These are phyloP conservation scores for Chlorella vulgaris DNA, from an alignment of 139 green algal species.

Conservation along the genomic window DNA sequence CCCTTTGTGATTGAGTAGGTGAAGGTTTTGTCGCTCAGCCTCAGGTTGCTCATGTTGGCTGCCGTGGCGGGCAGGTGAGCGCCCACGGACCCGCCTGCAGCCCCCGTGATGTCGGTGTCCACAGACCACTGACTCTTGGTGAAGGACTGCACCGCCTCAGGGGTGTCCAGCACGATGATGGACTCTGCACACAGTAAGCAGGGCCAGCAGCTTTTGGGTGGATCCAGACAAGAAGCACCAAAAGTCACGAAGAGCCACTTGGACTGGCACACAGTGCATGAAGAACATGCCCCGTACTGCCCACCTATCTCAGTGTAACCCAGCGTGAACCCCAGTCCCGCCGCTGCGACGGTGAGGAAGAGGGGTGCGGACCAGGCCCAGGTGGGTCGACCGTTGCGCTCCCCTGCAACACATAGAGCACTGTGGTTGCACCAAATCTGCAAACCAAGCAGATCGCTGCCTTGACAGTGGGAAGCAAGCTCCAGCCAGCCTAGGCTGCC, in stretches of 20 bases:
- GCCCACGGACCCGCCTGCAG: constrained; percentile 4
- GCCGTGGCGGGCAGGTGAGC: constrained; percentile 34
- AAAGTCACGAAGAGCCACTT: not conserved
- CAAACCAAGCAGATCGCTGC: not conserved
- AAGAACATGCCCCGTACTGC: not conserved
- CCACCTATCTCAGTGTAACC: constrained; percentile 41
- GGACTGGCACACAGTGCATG: not conserved
- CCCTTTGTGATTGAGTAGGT: constrained; percentile 33
- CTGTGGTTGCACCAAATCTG: not conserved
- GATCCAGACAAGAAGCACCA: not conserved
- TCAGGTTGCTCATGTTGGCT: constrained; percentile 34
- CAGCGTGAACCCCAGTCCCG: constrained; percentile 30
- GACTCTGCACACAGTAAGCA: constrained; percentile 14
- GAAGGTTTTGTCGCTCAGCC: constrained; percentile 34
- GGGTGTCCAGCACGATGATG: constrained; percentile 40
- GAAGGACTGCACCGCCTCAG: constrained; percentile 35
- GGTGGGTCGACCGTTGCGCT: not conserved
- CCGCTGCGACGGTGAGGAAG: constrained; percentile 29
- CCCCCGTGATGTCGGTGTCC: constrained; percentile 36
- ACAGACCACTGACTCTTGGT: constrained; percentile 26
- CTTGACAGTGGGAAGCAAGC: too few species aligned
- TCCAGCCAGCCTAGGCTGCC: too few species aligned
- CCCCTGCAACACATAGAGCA: not conserved
- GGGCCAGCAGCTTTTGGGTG: not conserved
- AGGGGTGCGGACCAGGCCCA: constrained; percentile 37